Evolutionary conservation across 768 basidiomycete species (phyloP).

Genomic region (Jaapia argillacea): DNA sequence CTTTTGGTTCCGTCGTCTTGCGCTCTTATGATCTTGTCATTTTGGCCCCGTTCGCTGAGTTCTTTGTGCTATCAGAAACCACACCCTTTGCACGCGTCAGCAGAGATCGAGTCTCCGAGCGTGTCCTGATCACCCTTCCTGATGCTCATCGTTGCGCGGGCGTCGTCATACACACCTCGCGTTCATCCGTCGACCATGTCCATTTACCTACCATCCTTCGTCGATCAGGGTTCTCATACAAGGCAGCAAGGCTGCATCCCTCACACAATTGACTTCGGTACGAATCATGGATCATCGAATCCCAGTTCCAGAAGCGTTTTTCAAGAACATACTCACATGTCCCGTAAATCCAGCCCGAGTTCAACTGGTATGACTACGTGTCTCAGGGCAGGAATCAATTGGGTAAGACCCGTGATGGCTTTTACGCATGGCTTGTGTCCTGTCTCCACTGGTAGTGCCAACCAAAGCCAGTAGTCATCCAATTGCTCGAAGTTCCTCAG

Average conservation of each 20-base stretch:
- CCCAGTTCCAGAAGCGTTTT: conserved; percentile 63
- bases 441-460: conserved; percentile 40
- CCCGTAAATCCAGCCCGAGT: conserved; percentile 13
- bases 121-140: conserved; percentile 66
- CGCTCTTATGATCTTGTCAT: conserved; percentile 48
- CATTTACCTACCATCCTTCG: neutral
- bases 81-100: conserved; percentile 56
- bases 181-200: neutral
- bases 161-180: conserved; percentile 64
- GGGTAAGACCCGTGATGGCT: conserved; percentile 51
- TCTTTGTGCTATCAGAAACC: conserved; percentile 23
- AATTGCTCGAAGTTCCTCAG: too few species aligned
- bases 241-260: conserved; percentile 58
- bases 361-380: too few species aligned
- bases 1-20: conserved; percentile 61
- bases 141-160: conserved; percentile 97
- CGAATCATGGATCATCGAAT: conserved; percentile 71
- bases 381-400: conserved; percentile 16
- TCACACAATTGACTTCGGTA: conserved; percentile 91
- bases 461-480: conserved; percentile 38
- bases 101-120: conserved; percentile 46
- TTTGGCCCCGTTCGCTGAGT: too few species aligned
- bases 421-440: conserved; percentile 68
- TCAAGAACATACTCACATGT: conserved; percentile 50
- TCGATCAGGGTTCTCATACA: conserved; percentile 67